Base-by-base conservation (phyloP, 73 alveolate genomes). In the Paramecium pentaurelia region DNA sequence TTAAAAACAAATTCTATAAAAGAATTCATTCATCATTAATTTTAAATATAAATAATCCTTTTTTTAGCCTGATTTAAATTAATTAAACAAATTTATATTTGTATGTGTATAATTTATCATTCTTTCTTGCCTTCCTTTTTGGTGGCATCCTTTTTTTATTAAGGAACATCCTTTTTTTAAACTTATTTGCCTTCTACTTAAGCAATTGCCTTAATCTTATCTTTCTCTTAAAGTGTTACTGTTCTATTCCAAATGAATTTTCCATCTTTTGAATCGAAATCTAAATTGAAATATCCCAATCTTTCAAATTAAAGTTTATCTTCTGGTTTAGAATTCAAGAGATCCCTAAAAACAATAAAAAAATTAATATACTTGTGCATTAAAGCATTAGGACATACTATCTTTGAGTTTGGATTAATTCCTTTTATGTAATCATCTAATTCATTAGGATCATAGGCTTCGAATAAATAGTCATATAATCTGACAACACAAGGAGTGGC, bases 221-320 rank as follows among this genome's bases (percentile, higher is more conserved):
- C 97, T 20, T 96, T 85, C 85, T 97, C 99, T 16, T 77, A 84
- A 32, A 97, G 93, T n/a, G 96, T 94, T 8, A 97, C 99, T 83
- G 94, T 95, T 71, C 98, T 95, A 95, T 97, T 97, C 92, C 97
- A 96, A 30, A 97, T 96, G 34, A 95, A 45, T 59, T 93, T 94
- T n/a, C 95, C 95, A 11, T 96, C 97, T 16, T 86, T 87, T 11
- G 99, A 95, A 90, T 98, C 99, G 86, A 88, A 94, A 91, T 98
- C 99, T 86, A 97, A 95, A 64, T 95, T 98, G 94, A 98, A 98
- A 93, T 97, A 98, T 34, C 99, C 99, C n/a, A 97, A 93, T 94
- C 99, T 97, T 91, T 97, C 99, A 94, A 98, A 98, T 95, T 98
- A 98, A 98, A 96, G 96, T 75, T 97, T 97, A 80, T 98, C 99